A percentile compares a stretch with the other conserved stretches of the same genome.
Conservation (phyloP, 176 grass and related monocot genomes). For the Paspalum notatum region DNA sequence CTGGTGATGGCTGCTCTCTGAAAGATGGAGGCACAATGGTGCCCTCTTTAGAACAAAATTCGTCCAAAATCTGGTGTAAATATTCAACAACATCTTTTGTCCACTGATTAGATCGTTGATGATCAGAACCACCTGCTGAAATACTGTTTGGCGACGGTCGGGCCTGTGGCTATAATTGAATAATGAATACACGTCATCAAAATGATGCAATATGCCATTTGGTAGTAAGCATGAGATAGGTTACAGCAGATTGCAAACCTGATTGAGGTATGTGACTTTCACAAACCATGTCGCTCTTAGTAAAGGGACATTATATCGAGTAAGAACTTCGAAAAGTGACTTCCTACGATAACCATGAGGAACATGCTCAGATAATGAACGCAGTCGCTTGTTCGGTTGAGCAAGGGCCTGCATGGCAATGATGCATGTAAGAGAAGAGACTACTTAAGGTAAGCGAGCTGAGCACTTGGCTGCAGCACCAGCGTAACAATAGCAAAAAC, state of each 20-base stretch:
- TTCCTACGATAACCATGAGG: constrained; percentile 99
- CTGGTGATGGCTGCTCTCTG: constrained; percentile 77
- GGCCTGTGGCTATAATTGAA: constrained; percentile 64
- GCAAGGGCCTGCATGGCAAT: constrained; percentile 71
- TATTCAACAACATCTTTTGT: constrained; percentile 94
- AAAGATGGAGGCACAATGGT: constrained; percentile 42
- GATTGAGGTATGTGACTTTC: constrained; percentile 99
- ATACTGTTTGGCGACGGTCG: constrained; percentile 59
- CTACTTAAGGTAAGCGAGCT: constrained; percentile 5
- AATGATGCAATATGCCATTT: constrained; percentile 10
- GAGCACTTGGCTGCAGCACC: constrained; percentile 5
- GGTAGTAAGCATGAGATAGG: constrained; percentile 30
- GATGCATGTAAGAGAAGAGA: constrained; percentile 22
- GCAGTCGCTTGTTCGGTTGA: constrained; percentile 76
- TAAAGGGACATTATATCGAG: constrained; percentile 83
- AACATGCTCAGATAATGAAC: constrained; percentile 79
- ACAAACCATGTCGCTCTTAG: constrained; percentile 98
- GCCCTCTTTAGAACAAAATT: constrained; percentile 83
- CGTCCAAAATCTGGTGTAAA: constrained; percentile 90
- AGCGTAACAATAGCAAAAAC: constrained; percentile 5
- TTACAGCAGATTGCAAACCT: constrained; percentile 60
- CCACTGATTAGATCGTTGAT: constrained; percentile 86
- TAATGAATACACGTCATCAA: constrained; percentile 36
- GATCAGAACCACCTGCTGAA: constrained; percentile 70
- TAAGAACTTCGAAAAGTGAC: constrained; percentile 94